A percentile compares a stretch with the other conserved stretches of the same genome.
These are phyloP conservation scores for Primulina huaijiensis DNA, from an alignment of 257 asterid species.

Conservation along the genomic window DNA sequence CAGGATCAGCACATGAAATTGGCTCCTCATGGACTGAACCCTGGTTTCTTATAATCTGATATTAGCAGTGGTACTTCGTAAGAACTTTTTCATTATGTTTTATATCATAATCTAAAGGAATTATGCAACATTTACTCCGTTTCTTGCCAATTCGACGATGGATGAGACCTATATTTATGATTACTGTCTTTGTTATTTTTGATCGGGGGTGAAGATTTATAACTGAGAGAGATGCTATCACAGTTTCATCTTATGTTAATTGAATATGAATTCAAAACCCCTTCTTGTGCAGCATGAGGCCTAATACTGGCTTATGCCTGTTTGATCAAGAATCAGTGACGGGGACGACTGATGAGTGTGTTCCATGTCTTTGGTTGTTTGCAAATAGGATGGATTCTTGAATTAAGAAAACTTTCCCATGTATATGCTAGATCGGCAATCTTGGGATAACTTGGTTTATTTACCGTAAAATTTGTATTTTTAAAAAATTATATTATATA, in stretches of 20 bases:
- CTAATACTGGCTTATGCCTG: not conserved
- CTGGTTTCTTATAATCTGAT: constrained; percentile 32
- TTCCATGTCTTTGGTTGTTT: constrained; percentile 47
- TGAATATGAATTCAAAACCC: too few relatives aligned
- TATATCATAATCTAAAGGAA: constrained; percentile 36
- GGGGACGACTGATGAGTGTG: constrained; percentile 33
- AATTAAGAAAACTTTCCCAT: constrained; percentile 34
- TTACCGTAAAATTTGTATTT: constrained; percentile 12
- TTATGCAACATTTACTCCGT: constrained; percentile 35
- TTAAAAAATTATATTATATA: constrained; percentile 19
- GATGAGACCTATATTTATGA: constrained; percentile 31
- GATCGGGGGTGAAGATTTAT: constrained; percentile 40
- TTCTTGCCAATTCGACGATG: constrained; percentile 40
- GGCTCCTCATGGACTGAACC: constrained; percentile 38
- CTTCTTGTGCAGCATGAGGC: constrained; percentile 10
- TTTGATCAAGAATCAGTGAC: constrained; percentile 37
- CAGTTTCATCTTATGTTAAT: constrained; percentile 1
- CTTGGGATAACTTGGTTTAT: constrained; percentile 4
- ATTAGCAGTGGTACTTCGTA: constrained; percentile 44
- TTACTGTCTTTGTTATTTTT: constrained; percentile 32
- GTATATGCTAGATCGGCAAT: constrained; percentile 47
- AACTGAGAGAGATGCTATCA: constrained; percentile 29
- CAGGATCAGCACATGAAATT: constrained; percentile 45
- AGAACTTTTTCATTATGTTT: constrained; percentile 39
- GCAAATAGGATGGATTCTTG: constrained; percentile 39